phyloP scores from a whole-genome alignment of 1,284 basidiomycete species.

The Ustilago tritici region DNA sequence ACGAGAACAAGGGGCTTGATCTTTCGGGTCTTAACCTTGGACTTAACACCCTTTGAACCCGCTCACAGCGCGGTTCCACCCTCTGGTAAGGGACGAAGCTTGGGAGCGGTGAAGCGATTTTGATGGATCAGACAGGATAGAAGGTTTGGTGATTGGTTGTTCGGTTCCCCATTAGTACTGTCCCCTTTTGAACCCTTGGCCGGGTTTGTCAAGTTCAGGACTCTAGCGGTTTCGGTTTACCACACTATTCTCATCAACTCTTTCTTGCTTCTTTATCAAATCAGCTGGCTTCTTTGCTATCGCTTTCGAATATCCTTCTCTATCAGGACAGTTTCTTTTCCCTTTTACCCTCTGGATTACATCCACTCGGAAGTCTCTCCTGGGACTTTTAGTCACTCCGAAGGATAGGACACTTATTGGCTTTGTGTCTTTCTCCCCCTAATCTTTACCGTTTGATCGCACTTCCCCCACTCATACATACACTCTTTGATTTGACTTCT shows the following conservation, averaged over 20 bases:
- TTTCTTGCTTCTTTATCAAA: neutral
- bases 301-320: neutral
- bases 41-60: slow-evolving; percentile 35
- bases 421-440: neutral
- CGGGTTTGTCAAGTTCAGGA: neutral
- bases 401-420: slow-evolving; percentile 1
- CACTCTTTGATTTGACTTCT: slow-evolving; percentile 15
- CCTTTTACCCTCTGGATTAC: neutral
- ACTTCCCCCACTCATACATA: neutral
- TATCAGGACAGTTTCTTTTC: neutral
- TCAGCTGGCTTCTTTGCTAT: neutral
- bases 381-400: neutral
- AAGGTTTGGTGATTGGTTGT: neutral
- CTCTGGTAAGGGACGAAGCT: neutral
- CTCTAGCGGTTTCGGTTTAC: neutral
- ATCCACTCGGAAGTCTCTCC: neutral
- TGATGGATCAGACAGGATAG: neutral
- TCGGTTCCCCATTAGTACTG: neutral
- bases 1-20: slow-evolving; percentile 48
- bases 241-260: neutral
- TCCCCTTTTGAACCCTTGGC: slow-evolving; percentile 3
- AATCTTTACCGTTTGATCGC: neutral
- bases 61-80: neutral
- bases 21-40: slow-evolving; percentile 40
- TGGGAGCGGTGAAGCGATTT: neutral